Evolutionary conservation across 768 basidiomycete species (phyloP).

Genomic region (Symmetrospora coprosmae): DNA sequence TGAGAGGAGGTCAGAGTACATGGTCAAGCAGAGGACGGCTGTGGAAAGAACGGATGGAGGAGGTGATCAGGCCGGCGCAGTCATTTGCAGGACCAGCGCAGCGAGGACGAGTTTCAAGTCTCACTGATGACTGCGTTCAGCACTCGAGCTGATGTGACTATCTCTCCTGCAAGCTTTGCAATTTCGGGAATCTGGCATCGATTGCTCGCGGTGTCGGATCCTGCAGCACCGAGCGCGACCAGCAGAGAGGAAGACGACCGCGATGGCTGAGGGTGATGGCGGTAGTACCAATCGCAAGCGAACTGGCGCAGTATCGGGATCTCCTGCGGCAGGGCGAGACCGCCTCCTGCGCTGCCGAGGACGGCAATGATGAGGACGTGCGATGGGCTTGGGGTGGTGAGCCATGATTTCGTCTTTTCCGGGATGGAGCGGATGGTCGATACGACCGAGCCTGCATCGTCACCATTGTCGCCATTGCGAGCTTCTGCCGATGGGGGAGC

Average conservation of each 20-base stretch:
- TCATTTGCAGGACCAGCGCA: no score
- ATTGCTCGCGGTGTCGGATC: background rate
- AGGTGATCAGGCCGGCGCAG: no score
- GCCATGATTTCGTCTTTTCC: background rate
- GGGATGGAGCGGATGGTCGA: background rate
- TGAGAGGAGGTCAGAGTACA: conserved; percentile 16
- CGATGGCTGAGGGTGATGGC: background rate
- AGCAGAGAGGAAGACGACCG: background rate
- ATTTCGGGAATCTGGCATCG: conserved; percentile 12
- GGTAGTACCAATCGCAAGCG: conserved; percentile 13
- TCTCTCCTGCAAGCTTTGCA: conserved; percentile 16
- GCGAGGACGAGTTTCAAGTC: no score
- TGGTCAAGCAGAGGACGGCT: conserved; percentile 16
- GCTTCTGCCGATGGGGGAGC: no score
- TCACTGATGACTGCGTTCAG: conserved; percentile 13
- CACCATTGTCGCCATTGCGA: no score
- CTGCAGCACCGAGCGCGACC: background rate
- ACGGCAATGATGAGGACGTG: conserved; percentile 18
- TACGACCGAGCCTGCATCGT: no score
- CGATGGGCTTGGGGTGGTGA: background rate
- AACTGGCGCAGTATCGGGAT: conserved; percentile 13
- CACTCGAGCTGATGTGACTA: conserved; percentile 1
- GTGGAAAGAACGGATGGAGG: no score
- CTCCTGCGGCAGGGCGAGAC: conserved; percentile 7
- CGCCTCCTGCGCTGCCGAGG: conserved; percentile 10